Conservation (phyloP, 1,284 basidiomycete genomes). For the Ceratobasidium sp. region DNA sequence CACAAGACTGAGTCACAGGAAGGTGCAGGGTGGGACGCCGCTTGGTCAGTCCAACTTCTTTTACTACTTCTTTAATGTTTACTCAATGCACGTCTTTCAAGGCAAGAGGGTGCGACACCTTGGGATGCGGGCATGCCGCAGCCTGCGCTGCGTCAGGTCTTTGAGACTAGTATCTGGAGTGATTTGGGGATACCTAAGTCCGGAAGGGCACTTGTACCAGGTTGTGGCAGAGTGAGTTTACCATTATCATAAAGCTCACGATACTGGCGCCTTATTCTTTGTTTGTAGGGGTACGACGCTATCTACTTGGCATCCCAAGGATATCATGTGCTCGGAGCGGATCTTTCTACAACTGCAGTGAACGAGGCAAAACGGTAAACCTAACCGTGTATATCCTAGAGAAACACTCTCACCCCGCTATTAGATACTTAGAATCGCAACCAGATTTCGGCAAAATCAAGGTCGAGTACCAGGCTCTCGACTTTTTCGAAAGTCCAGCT, state of each 20-base stretch:
- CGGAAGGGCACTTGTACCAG: constrained; percentile 74
- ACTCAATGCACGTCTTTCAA: constrained; percentile 48
- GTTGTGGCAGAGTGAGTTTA: constrained; percentile 70
- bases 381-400: background rate
- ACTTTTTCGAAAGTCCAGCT: constrained; percentile 64
- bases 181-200: constrained; percentile 61
- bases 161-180: constrained; percentile 58
- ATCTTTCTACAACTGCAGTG: constrained; percentile 67
- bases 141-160: constrained; percentile 64
- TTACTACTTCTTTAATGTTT: background rate
- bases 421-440: constrained; percentile 45
- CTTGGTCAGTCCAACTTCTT: constrained; percentile 50
- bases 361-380: constrained; percentile 63
- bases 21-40: constrained; percentile 52
- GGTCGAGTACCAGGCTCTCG: constrained; percentile 56
- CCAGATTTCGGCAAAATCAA: constrained; percentile 50
- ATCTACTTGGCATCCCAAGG: constrained; percentile 65
- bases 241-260: constrained; percentile 13
- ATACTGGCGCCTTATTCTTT: constrained; percentile 22
- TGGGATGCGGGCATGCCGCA: constrained; percentile 72
- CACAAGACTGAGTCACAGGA: constrained; percentile 2
- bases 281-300: constrained; percentile 71
- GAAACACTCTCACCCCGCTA: background rate
- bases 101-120: constrained; percentile 68
- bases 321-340: constrained; percentile 63